Base-by-base conservation (phyloP, 2,329 filamentous ascomycete genomes). In the Cladophialophora psammophila region DNA sequence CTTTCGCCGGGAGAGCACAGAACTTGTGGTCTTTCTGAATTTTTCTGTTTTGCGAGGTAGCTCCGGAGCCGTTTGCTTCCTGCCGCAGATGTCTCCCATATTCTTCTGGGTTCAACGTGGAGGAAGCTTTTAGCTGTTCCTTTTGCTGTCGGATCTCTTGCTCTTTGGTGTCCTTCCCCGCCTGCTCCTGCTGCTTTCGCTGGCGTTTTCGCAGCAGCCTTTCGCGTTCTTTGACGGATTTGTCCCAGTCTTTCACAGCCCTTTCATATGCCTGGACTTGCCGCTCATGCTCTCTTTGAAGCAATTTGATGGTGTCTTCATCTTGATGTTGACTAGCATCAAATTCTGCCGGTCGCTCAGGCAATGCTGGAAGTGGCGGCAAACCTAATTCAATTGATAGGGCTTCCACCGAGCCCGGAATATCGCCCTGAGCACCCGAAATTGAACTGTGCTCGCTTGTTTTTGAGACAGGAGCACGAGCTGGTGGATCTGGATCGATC, bases 21-120 rank as follows among this genome's bases (percentile, higher is more conserved):
- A 97, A 97, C 74, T 91, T 94, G 66, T 87, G 86, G 59, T 90
- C 84, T 72, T 89, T 90, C 54, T 77, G 76, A 34, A 72, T 77
- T 69, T 66, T 74, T 61, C 20, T 81, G 36, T 76, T 74, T 64
- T 74, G 77, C 68, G 63, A 74, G 74, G 74, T 50, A n/a, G 34
- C 31, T 36, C 45, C 20, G 13, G 40, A 53, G 7, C 78, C 72
- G 50, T 66, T 57, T 10, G 61, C 42, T 57, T 67, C 69, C n/a
- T 12, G 65, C 48, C 57, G 45, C 38, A 63, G 58, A 12, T 70
- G 63, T 31, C 34, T 56, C 32, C 71, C 70, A 53, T 72, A 68
- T 5, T 59, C 50, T 42, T 68, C 70, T 18, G 63, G 70, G 59
- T 69, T 67, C n/a, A 59, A 40, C 61, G 48, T 69, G 34, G 65